Base-by-base conservation (phyloP, 1,284 basidiomycete genomes). In the Fomitopsis schrenkii region DNA sequence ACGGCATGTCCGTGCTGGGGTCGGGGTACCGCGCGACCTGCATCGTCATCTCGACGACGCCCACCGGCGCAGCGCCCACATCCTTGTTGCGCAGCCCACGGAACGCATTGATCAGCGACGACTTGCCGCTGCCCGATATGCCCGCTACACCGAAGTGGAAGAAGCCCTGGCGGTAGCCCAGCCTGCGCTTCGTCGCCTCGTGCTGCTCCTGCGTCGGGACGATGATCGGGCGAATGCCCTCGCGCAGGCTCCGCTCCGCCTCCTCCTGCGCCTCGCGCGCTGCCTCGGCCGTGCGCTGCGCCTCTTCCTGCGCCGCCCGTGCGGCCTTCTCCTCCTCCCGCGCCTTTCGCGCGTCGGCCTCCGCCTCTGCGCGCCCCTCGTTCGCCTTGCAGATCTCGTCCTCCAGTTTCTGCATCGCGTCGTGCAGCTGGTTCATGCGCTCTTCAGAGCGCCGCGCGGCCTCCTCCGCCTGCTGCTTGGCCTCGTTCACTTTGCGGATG, bases 101-200 rank as follows among this genome's bases (percentile, higher is more conserved):
- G 54, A 60, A 19, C 15, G 59, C 42, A 36, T 60, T 60, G 59
- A 60, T 60, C 9, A 60, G 22, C 14, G 59, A 60, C 30, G 59
- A 60, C 42, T 56, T 60, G 28, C 59, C 59, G 30, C 54, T 56
- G 12, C 59, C 59, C 0, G 59, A 19, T 3, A 48, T 35, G 17
- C 59, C 59, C 3, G 54, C 59, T 5, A 60, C 50, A 2, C 44
- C 59, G n/a, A 60, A 60, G 38, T 60, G 59, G 44, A 55, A 60
- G 38, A 56, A 45, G 17, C 59, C 59, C 22, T 36, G 40, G 35
- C 17, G 41, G 44, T 60, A 60, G 19, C 44, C 28, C 19, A 60
- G 38, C 9, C 59, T 53, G 12, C 26, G 52, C 54, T 56, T 46
- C n/a, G 45, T 50, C 44, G 45, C 53, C 38, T 36, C 54, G 59